Evolutionary conservation across 306 rosid genomes (phyloP).

Genomic region (Biancaea sappan): DNA sequence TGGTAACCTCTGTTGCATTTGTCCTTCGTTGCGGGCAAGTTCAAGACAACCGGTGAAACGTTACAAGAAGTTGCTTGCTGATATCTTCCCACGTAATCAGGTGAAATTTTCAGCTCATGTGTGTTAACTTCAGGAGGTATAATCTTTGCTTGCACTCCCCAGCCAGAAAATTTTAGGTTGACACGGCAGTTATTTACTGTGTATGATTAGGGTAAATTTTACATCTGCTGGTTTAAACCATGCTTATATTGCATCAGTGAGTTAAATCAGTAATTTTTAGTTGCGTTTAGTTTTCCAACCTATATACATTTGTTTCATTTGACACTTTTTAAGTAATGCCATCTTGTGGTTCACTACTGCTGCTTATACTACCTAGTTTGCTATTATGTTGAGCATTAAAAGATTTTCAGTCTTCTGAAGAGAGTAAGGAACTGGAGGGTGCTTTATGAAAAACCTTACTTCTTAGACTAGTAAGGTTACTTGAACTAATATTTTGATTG

Average conservation of each 20-base stretch:
- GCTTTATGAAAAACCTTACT: conserved; percentile 13
- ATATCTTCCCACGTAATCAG: conserved; percentile 84
- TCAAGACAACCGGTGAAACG: conserved; percentile 97
- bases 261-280: not conserved
- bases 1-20: conserved; percentile 92
- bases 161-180: conserved; percentile 2
- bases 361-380: not conserved
- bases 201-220: conserved; percentile 7
- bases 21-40: conserved; percentile 96
- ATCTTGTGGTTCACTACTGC: conserved; percentile 20
- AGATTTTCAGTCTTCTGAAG: conserved; percentile 14
- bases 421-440: conserved; percentile 6
- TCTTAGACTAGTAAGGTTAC: conserved; percentile 4
- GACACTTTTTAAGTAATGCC: conserved; percentile 1
- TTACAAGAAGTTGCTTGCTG: conserved; percentile 86
- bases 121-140: not conserved
- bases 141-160: not conserved
- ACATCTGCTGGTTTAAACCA: not conserved
- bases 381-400: not conserved
- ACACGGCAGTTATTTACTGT: not conserved
- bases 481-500: conserved; percentile 23
- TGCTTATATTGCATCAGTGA: not conserved
- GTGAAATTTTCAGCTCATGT: conserved; percentile 43
- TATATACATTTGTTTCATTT: not conserved
- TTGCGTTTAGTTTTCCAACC: not conserved